Base-by-base conservation (phyloP, 345 rosid species). In the Carallia brachiata region DNA sequence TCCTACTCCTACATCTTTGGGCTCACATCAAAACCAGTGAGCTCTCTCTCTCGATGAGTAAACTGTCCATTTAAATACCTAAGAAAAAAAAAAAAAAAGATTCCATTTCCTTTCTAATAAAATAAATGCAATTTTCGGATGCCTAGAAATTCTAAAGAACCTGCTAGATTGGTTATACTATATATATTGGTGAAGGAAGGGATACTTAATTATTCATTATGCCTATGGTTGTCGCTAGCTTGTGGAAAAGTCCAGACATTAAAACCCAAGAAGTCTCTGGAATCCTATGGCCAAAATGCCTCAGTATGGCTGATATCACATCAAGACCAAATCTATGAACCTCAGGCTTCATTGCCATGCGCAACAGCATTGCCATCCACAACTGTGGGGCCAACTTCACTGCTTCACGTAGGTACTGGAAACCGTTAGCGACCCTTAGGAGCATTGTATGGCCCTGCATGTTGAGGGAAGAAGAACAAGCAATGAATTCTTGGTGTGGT, bases 351-450 rank as follows among this genome's bases (percentile, higher is more conserved):
- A 75, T 44, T 15, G 81, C 79, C 79, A 90, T 78, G 27, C 96
- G 83, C 58, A 88, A 47, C 31, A 89, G 68, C 98, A 95, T 90
- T 40, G 86, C 83, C 18, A 82, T 82, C 97, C 99, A 92, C 77
- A 88, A 74, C 80, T 87, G 96, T 0, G 97, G 92, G 19, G 94
- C 96, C 77, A 88, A 69, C 78, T 84, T 86, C 58, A 90, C 83
- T 0, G 99, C 97, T 62, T 79, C 80, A n/a, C 70, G 50, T 18
- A 90, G 73, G 62, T 82, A 79, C 7, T 16, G 80, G 55, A 95
- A 86, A 64, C 98, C 97, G 48, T 83, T 72, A 27, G 58, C 75
- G 48, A 90, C 83, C 72, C 98, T 81, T 30, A 8, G 66, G 39
- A 82, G 72, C 62, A 74, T 83, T 48, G 83, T 75, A 36, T 78